These are phyloP conservation scores for Stemphylium beticola DNA, from an alignment of 2,329 filamentous ascomycete species.

Conservation along the genomic window DNA sequence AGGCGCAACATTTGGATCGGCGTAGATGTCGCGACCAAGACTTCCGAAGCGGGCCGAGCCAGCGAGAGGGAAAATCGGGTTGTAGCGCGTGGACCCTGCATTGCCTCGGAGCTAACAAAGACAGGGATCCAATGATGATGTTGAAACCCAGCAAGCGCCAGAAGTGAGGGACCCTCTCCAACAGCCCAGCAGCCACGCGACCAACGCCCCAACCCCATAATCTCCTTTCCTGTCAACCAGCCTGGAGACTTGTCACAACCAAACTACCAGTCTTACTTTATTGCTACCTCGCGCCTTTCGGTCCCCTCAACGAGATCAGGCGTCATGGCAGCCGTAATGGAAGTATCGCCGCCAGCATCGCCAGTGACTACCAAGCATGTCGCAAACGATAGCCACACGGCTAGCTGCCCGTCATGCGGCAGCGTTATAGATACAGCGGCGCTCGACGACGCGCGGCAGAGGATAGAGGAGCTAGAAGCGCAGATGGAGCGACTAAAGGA, in stretches of 20 bases:
- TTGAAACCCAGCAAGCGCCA: conserved; percentile 17
- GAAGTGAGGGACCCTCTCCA: background rate
- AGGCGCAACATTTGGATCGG: background rate
- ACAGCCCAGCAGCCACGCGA: conserved; percentile 1
- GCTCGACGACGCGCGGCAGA: conserved; percentile 27
- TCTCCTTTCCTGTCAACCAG: background rate
- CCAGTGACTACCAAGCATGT: conserved; percentile 28
- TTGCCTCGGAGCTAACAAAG: background rate
- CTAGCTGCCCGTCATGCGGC: conserved; percentile 43
- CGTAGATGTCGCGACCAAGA: background rate
- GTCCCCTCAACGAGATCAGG: background rate
- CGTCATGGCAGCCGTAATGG: conserved; percentile 28
- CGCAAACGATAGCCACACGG: conserved; percentile 21
- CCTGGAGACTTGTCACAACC: background rate
- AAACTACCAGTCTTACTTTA: background rate
- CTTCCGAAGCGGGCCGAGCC: background rate
- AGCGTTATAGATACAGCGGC: conserved; percentile 24
- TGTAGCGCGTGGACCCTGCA: conserved; percentile 16
- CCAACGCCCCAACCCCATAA: conserved; percentile 3
- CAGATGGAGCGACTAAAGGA: conserved; percentile 74
- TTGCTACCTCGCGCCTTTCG: background rate
- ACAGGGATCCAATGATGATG: conserved; percentile 9
- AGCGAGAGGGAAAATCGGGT: background rate
- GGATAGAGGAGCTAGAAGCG: conserved; percentile 66
- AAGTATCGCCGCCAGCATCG: conserved; percentile 26